Evolutionary conservation across 345 rosid species (phyloP).

Genomic region (Litchi chinensis): DNA sequence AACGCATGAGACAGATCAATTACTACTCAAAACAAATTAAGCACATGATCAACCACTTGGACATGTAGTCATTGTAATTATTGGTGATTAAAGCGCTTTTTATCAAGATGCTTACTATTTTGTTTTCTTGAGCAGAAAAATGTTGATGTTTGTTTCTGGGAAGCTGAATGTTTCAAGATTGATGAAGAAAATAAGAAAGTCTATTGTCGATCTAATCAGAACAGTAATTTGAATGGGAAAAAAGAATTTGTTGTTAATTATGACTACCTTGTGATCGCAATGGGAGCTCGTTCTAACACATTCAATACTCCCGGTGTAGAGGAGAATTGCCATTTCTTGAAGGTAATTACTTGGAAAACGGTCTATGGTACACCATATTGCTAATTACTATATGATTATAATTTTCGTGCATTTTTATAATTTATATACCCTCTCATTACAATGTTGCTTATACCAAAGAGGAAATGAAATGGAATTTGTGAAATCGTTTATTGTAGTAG

Average conservation of each 20-base stretch:
- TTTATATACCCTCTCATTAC: not conserved
- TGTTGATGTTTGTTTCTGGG: slow-evolving; percentile 58
- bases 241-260: slow-evolving; percentile 76
- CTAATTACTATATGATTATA: not conserved
- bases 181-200: slow-evolving; percentile 80
- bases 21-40: not conserved
- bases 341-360: slow-evolving; percentile 44
- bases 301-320: slow-evolving; percentile 95
- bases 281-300: slow-evolving; percentile 94
- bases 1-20: not conserved
- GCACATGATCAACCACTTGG: no score
- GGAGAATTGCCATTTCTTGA: slow-evolving; percentile 88
- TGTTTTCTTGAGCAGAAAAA: slow-evolving; percentile 45
- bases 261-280: slow-evolving; percentile 92
- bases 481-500: not conserved
- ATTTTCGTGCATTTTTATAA: not conserved
- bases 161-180: slow-evolving; percentile 91
- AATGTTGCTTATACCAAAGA: not conserved
- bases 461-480: not conserved
- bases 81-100: not conserved
- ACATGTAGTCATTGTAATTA: not conserved
- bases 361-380: not conserved
- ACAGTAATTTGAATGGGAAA: slow-evolving; percentile 49
- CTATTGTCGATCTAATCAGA: slow-evolving; percentile 61
- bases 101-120: not conserved